These are phyloP conservation scores for Penicillium capsulatum DNA, from an alignment of 2,329 filamentous ascomycete species.

Conservation along the genomic window DNA sequence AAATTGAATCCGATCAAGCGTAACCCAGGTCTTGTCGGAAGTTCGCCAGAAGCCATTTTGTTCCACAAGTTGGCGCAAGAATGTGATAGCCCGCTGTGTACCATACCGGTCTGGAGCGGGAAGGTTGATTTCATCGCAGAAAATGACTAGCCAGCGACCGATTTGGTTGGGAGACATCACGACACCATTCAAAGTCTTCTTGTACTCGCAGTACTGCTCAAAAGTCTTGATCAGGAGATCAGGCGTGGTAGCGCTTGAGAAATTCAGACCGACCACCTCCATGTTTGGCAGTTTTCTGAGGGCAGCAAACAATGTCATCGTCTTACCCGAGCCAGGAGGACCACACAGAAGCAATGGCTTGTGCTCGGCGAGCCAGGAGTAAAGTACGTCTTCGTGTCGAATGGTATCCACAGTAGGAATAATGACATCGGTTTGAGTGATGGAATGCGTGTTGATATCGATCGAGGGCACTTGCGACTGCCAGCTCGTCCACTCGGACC, in stretches of 20 bases:
- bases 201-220: conserved; percentile 99
- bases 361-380: conserved; percentile 98
- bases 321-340: conserved; percentile 97
- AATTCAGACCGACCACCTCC: conserved; percentile 98
- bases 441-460: conserved; percentile 96
- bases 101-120: conserved; percentile 96
- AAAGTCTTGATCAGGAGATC: conserved; percentile 98
- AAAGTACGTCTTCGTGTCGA: conserved; percentile 96
- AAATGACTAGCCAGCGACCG: conserved; percentile 94
- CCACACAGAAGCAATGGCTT: conserved; percentile 95
- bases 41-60: conserved; percentile 99
- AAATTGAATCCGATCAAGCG: conserved; percentile 95
- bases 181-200: conserved; percentile 94
- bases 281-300: conserved; percentile 95
- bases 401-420: conserved; percentile 97
- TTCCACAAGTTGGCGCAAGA: conserved; percentile 93
- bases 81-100: conserved; percentile 94
- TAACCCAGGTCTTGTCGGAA: conserved; percentile 96
- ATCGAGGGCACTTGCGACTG: conserved; percentile 90
- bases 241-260: conserved; percentile 96
- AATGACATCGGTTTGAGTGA: conserved; percentile 96
- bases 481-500: conserved; percentile 87
- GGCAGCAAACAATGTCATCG: conserved; percentile 98
- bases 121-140: conserved; percentile 99
- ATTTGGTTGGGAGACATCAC: conserved; percentile 95